Evolutionary conservation across 495 filamentous ascomycete genomes (phyloP).

Genomic region (Trichoderma parareesei): DNA sequence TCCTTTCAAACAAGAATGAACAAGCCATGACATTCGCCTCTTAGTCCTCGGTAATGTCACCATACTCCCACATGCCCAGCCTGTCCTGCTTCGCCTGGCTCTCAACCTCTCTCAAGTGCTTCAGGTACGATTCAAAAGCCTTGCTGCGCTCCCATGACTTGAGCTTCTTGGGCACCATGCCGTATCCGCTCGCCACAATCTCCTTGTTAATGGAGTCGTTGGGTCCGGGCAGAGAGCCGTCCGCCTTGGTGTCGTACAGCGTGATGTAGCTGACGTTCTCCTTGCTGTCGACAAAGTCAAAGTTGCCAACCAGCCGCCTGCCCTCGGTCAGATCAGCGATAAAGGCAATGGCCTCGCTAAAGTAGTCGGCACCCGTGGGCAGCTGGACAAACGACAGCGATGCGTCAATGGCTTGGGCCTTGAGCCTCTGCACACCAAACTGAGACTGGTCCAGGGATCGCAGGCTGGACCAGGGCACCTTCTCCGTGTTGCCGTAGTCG

Average conservation of each 20-base stretch:
- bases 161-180: slow-evolving; percentile 82
- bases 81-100: slow-evolving; percentile 65
- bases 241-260: slow-evolving; percentile 68
- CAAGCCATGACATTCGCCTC: too few relatives aligned
- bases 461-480: slow-evolving; percentile 71
- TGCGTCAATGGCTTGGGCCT: slow-evolving; percentile 79
- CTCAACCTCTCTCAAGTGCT: slow-evolving; percentile 57
- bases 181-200: slow-evolving; percentile 71
- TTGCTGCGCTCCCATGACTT: slow-evolving; percentile 73
- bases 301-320: slow-evolving; percentile 75
- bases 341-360: slow-evolving; percentile 64
- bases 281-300: slow-evolving; percentile 66
- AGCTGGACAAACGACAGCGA: slow-evolving; percentile 85
- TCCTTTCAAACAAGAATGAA: not conserved
- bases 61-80: slow-evolving; percentile 95
- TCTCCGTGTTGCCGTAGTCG: slow-evolving; percentile 93
- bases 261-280: slow-evolving; percentile 79
- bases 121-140: slow-evolving; percentile 61
- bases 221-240: slow-evolving; percentile 34
- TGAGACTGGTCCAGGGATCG: slow-evolving; percentile 69
- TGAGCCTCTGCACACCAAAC: slow-evolving; percentile 71
- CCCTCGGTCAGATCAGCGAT: slow-evolving; percentile 58
- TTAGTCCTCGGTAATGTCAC: slow-evolving; percentile 85
- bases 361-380: slow-evolving; percentile 68
- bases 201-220: slow-evolving; percentile 78